phyloP scores from a whole-genome alignment of 352 stramenopile species.

The Pelagophyceae sp. region DNA sequence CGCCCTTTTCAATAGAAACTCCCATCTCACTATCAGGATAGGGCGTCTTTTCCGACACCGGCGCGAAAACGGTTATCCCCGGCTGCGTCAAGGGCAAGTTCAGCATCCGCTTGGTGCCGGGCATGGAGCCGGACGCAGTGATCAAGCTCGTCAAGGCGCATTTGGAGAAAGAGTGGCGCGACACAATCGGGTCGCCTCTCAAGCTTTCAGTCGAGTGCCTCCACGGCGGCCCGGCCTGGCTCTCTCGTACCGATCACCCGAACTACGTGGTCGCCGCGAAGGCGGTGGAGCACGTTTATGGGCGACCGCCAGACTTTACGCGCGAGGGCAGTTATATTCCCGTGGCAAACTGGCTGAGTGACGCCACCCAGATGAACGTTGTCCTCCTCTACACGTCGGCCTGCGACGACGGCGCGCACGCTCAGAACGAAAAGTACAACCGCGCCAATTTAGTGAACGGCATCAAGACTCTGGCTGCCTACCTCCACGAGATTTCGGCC shows the following conservation, averaged over 20 bases:
- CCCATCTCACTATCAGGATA: too few relatives aligned
- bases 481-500: conserved; percentile 50
- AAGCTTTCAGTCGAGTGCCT: conserved; percentile 42
- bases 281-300: conserved; percentile 15
- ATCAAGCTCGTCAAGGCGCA: conserved; percentile 41
- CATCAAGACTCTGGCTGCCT: conserved; percentile 49
- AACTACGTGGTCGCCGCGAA: conserved; percentile 42
- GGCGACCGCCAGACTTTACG: conserved; percentile 44
- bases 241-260: conserved; percentile 50
- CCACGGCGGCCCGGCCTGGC: conserved; percentile 47
- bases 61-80: conserved; percentile 53
- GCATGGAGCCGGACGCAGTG: conserved; percentile 49
- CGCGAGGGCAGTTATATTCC: conserved; percentile 54
- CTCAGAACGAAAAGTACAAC: conserved; percentile 59
- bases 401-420: conserved; percentile 57
- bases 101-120: conserved; percentile 49
- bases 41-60: conserved; percentile 49
- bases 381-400: conserved; percentile 51
- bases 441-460: conserved; percentile 44
- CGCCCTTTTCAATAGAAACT: too few relatives aligned
- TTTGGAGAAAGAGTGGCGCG: conserved; percentile 43
- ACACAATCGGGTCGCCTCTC: conserved; percentile 42
- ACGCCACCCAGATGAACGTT: conserved; percentile 56
- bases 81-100: conserved; percentile 47
- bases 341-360: conserved; percentile 48